Conservation (phyloP, 1,284 basidiomycete genomes). For the Malassezia equina region DNA sequence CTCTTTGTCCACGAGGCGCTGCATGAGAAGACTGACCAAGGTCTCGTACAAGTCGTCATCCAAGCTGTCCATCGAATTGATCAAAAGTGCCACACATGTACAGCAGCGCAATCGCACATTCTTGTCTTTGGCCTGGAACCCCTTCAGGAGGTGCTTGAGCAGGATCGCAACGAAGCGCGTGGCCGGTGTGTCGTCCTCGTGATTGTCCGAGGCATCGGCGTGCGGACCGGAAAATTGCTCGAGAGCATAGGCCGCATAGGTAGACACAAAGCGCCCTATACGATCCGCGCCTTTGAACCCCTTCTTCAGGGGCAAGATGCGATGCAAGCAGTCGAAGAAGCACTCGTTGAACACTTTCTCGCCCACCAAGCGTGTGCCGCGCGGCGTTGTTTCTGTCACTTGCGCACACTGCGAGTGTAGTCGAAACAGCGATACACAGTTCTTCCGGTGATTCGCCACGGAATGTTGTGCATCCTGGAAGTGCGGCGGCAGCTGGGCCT, state of each 20-base stretch:
- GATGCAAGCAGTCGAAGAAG: constrained; percentile 56
- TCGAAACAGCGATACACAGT: constrained; percentile 74
- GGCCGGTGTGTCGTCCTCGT: constrained; percentile 60
- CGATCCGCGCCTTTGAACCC: constrained; percentile 69
- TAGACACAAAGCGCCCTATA: constrained; percentile 71
- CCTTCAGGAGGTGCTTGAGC: constrained; percentile 67
- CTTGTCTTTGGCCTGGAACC: constrained; percentile 83
- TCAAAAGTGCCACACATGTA: constrained; percentile 56
- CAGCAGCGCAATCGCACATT: constrained; percentile 69
- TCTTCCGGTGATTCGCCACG: constrained; percentile 80
- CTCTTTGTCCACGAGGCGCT: constrained; percentile 77
- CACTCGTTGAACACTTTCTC: constrained; percentile 69
- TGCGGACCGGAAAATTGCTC: constrained; percentile 43
- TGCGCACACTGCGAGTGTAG: constrained; percentile 61
- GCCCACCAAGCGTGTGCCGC: constrained; percentile 59
- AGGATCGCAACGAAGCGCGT: constrained; percentile 64
- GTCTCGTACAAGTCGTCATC: constrained; percentile 65
- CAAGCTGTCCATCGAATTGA: constrained; percentile 25
- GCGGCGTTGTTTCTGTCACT: constrained; percentile 55
- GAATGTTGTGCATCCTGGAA: constrained; percentile 76
- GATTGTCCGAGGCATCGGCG: constrained; percentile 53
- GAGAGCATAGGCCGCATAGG: constrained; percentile 60
- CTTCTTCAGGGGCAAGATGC: constrained; percentile 71
- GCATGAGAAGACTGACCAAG: constrained; percentile 63
- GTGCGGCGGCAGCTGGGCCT: constrained; percentile 18